These are phyloP conservation scores for Achaetomiella virescens DNA, from an alignment of 495 filamentous ascomycete genomes.

Conservation along the genomic window DNA sequence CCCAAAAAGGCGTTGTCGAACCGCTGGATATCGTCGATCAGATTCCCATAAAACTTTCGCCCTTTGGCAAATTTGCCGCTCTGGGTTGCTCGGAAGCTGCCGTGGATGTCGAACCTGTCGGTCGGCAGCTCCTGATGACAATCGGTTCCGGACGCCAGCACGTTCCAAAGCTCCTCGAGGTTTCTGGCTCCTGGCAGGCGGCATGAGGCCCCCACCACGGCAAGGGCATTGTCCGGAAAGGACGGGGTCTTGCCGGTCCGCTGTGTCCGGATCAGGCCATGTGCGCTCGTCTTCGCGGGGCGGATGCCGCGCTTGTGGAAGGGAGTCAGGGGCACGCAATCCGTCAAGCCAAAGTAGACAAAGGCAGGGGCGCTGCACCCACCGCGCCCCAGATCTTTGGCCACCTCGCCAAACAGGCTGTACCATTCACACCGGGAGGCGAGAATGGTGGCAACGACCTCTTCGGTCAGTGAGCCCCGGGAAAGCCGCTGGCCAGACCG, in stretches of 20 bases:
- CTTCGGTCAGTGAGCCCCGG: constrained; percentile 22
- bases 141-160: neutral
- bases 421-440: constrained; percentile 35
- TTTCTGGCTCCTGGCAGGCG: constrained; percentile 47
- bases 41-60: no score
- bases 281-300: constrained; percentile 18
- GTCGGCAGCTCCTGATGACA: constrained; percentile 35
- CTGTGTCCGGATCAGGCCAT: neutral
- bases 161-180: constrained; percentile 40
- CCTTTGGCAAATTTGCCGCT: constrained; percentile 80
- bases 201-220: constrained; percentile 48
- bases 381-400: constrained; percentile 19
- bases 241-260: neutral
- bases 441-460: constrained; percentile 28
- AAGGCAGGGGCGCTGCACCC: constrained; percentile 15
- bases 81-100: constrained; percentile 49
- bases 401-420: constrained; percentile 22
- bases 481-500: constrained; percentile 16
- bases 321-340: constrained; percentile 27
- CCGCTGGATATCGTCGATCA: no score
- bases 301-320: constrained; percentile 24
- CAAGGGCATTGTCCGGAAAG: constrained; percentile 29
- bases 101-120: constrained; percentile 54
- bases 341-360: constrained; percentile 28
- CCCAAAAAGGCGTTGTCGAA: no score